Evolutionary conservation across 176 grass and related monocot genomes (phyloP), one percentile per base, ranked within the genome.

Genomic region (Paspalum vaginatum): DNA sequence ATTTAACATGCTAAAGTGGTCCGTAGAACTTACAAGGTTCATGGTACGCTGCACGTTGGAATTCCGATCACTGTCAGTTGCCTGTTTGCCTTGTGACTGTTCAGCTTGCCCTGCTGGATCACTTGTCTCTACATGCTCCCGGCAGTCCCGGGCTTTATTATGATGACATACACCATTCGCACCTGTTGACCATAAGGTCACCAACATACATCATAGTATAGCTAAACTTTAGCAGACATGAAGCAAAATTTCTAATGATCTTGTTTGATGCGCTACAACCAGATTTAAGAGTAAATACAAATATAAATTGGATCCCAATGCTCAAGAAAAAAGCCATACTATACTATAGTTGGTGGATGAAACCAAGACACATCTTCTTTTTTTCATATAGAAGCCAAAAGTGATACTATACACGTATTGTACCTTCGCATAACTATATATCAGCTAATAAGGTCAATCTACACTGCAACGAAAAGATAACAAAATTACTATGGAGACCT

Each of bases 31-130:
- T 86, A 92, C 84, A 60, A 81, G 43, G 72, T 79, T 86, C 22
- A 91, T 66, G 47, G 47, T 78, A 68, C 26, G 57, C 13, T 74
- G 83, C 78, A 67, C 76, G 7, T 32, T 75, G 56, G 80, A 46
- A 79, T 82, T 57, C 11, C 26, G n/a, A 83, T 86, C 56, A 71
- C 46, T 88, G 10, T 81, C 79, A 64, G 78, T 66, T 61, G 70
- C 16, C 47, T 41, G 61, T 82, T 92, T 94, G 52, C 90, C 84
- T 73, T 94, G 90, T 48, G 89, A 83, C 22, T 81, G 77, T 81
- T 81, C 65, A 78, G 86, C 65, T 54, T 74, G 71, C 24, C 77
- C 77, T 26, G 82, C 63, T 70, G 58, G 80, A 88, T 87, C 72
- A 79, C 82, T 91, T 75, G 85, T 77, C 73, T 62, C 89, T 50